These are phyloP conservation scores for Globisporangium polare DNA, from an alignment of 352 stramenopile species.

Conservation along the genomic window DNA sequence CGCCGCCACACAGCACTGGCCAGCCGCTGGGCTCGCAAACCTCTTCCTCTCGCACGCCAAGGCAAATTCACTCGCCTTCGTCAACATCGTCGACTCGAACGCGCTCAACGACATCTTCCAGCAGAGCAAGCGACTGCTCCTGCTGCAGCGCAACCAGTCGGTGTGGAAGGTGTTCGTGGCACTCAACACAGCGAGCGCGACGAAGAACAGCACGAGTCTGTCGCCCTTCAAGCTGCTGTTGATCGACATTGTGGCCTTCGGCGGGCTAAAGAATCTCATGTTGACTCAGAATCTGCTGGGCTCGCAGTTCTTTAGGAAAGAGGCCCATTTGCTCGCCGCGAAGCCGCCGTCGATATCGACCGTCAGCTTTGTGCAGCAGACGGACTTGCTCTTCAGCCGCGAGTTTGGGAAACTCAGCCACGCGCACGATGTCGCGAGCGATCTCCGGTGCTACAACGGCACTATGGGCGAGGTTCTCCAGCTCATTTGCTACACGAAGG, in stretches of 20 bases:
- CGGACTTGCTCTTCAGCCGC: slow-evolving; percentile 21
- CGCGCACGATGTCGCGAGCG: slow-evolving; percentile 24
- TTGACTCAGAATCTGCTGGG: slow-evolving; percentile 19
- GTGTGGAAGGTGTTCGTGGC: slow-evolving; percentile 10
- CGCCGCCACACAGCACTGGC: slow-evolving; percentile 28
- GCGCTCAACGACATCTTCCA: slow-evolving; percentile 29
- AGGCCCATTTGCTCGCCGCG: background rate
- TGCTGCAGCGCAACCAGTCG: background rate
- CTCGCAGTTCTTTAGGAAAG: slow-evolving; percentile 27
- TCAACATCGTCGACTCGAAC: slow-evolving; percentile 31
- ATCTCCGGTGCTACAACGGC: slow-evolving; percentile 35
- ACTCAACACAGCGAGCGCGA: background rate
- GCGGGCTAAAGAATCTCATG: slow-evolving; percentile 15
- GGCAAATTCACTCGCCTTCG: slow-evolving; percentile 27
- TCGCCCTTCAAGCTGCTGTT: slow-evolving; percentile 36
- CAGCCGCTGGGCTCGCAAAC: slow-evolving; percentile 16
- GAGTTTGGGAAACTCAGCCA: slow-evolving; percentile 32
- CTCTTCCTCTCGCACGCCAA: slow-evolving; percentile 27
- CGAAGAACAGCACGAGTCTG: slow-evolving; percentile 5
- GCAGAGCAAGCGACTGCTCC: background rate
- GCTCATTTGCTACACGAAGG: slow-evolving; percentile 27
- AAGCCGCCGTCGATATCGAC: background rate
- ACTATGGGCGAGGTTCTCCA: slow-evolving; percentile 30
- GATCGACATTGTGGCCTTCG: slow-evolving; percentile 23
- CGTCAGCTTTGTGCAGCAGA: slow-evolving; percentile 17